These are phyloP conservation scores for Aspergillus panamensis DNA, from an alignment of 495 filamentous ascomycete species.

Conservation along the genomic window DNA sequence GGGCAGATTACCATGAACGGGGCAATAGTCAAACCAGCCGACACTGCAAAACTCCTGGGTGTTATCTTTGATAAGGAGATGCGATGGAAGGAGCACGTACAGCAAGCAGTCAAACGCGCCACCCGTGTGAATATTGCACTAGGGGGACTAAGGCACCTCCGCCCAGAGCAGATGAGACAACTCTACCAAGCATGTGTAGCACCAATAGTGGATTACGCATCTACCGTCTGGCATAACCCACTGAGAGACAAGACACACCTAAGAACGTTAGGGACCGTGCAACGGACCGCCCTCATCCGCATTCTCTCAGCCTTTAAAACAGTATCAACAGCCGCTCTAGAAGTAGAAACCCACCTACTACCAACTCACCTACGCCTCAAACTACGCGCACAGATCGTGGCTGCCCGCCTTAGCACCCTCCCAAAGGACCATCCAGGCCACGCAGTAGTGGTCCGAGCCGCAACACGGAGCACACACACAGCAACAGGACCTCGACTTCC, in stretches of 20 bases:
- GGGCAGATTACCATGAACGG: conserved; percentile 18
- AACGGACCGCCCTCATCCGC: conserved; percentile 14
- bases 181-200: conserved; percentile 26
- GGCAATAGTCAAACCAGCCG: conserved; percentile 12
- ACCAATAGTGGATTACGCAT: conserved; percentile 21
- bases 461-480: too few relatives aligned
- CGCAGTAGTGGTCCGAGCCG: too few relatives aligned
- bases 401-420: too few relatives aligned
- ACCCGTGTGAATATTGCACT: conserved; percentile 22
- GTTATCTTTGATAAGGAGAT: conserved; percentile 25
- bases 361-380: too few relatives aligned
- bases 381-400: too few relatives aligned
- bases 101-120: conserved; percentile 24
- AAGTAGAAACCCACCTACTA: too few relatives aligned
- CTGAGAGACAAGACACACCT: conserved; percentile 22
- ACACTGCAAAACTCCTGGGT: conserved; percentile 24
- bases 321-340: too few relatives aligned
- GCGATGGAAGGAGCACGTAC: conserved; percentile 24
- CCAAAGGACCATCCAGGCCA: too few relatives aligned
- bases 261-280: conserved; percentile 13
- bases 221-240: conserved; percentile 21
- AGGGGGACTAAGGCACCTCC: conserved; percentile 17
- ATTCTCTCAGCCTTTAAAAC: too few relatives aligned
- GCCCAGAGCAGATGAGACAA: conserved; percentile 24
- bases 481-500: too few relatives aligned